These are phyloP conservation scores for Litsea cubeba DNA, from an alignment of 164 flowering plant genomes.

Conservation along the genomic window DNA sequence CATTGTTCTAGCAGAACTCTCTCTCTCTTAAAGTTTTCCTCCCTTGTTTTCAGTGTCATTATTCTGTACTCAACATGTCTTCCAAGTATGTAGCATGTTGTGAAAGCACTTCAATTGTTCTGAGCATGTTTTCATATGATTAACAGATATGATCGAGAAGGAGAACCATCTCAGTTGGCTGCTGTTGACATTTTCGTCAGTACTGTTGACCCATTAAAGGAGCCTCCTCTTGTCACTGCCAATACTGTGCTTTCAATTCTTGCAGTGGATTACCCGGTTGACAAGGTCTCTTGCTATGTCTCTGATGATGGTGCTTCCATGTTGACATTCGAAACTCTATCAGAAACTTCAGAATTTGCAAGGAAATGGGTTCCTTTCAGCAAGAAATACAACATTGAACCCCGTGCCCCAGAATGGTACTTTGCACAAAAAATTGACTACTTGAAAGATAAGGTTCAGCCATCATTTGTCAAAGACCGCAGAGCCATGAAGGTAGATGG, in stretches of 20 bases:
- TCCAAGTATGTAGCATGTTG: background rate
- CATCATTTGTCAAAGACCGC: conserved; percentile 51
- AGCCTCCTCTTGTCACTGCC: conserved; percentile 56
- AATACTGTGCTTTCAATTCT: conserved; percentile 58
- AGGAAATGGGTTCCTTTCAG: conserved; percentile 62
- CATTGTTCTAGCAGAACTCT: background rate
- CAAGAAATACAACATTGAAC: conserved; percentile 48
- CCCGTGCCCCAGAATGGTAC: conserved; percentile 58
- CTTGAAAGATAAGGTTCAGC: conserved; percentile 50
- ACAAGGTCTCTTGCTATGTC: conserved; percentile 56
- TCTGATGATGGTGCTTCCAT: conserved; percentile 67
- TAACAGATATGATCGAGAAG: conserved; percentile 51
- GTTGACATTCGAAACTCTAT: conserved; percentile 54
- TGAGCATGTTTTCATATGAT: background rate
- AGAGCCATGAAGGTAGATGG: conserved; percentile 52
- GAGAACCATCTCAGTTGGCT: conserved; percentile 47
- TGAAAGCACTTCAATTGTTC: background rate
- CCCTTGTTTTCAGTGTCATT: background rate
- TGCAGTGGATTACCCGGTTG: conserved; percentile 60
- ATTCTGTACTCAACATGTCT: background rate
- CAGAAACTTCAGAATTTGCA: conserved; percentile 60
- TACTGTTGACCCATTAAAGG: conserved; percentile 57
- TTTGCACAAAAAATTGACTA: conserved; percentile 49
- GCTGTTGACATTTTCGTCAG: conserved; percentile 48
- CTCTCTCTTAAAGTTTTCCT: background rate